Evolutionary conservation across 2,329 filamentous ascomycete species (phyloP).

Genomic region (Aspergillus brunneoviolaceus): DNA sequence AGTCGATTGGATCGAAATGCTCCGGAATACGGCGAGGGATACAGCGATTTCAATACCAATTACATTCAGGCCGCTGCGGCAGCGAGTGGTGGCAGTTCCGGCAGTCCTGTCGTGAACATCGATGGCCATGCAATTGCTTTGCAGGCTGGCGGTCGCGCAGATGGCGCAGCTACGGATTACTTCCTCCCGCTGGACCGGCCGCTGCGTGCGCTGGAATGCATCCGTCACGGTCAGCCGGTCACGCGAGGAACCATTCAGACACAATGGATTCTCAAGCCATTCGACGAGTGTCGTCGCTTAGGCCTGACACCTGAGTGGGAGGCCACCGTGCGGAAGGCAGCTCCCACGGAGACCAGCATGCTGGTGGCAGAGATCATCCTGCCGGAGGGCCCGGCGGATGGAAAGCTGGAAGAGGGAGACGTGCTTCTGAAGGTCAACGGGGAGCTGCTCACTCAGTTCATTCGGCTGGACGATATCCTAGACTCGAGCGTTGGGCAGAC

Average conservation of each 20-base stretch:
- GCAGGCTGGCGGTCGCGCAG: conserved; percentile 88
- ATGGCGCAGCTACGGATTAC: conserved; percentile 96
- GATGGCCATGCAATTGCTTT: conserved; percentile 89
- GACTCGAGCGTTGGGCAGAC: conserved; percentile 79
- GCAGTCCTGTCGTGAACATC: conserved; percentile 94
- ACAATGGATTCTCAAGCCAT: conserved; percentile 94
- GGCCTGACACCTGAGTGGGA: conserved; percentile 86
- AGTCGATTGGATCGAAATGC: conserved; percentile 94
- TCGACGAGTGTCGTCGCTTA: conserved; percentile 90
- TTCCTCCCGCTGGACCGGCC: conserved; percentile 93
- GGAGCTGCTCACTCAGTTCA: conserved; percentile 88
- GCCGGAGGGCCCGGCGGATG: conserved; percentile 81
- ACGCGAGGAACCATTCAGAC: conserved; percentile 96
- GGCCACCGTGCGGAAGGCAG: conserved; percentile 74
- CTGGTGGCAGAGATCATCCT: conserved; percentile 93
- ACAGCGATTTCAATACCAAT: conserved; percentile 94
- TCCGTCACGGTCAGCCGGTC: conserved; percentile 72
- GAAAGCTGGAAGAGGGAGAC: conserved; percentile 90
- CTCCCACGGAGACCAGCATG: conserved; percentile 94
- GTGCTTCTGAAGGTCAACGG: conserved; percentile 91
- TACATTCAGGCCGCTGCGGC: conserved; percentile 98
- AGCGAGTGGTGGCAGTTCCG: conserved; percentile 95
- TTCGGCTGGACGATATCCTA: conserved; percentile 84
- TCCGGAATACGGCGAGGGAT: conserved; percentile 95
- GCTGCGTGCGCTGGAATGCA: conserved; percentile 78